Evolutionary conservation across 192 early-diverging fungal genomes (phyloP).

Genomic region (Neocallimastix lanati): DNA sequence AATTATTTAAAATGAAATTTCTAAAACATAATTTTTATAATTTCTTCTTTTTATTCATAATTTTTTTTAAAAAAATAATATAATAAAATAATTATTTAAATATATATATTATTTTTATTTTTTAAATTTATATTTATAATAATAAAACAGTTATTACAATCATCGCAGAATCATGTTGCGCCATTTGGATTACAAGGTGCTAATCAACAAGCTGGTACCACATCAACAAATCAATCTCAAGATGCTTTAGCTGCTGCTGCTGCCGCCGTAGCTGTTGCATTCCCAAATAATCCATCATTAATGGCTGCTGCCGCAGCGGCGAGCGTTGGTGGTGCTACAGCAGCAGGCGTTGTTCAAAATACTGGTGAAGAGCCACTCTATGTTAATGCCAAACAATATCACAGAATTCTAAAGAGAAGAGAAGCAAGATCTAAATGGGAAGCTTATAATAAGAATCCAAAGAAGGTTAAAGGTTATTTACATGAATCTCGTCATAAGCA

Average conservation of each 20-base stretch:
- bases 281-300: not conserved
- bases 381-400: slow-evolving; percentile 98
- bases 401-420: slow-evolving; percentile 85
- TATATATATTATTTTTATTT: too few relatives aligned
- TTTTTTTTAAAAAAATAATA: too few relatives aligned
- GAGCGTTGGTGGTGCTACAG: not conserved
- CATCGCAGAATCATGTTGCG: not conserved
- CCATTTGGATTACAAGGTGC: not conserved
- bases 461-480: slow-evolving; percentile 77
- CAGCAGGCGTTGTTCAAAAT: slow-evolving; percentile 2
- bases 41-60: too few relatives aligned
- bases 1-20: too few relatives aligned
- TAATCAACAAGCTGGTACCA: not conserved
- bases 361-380: slow-evolving; percentile 68
- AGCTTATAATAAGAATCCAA: slow-evolving; percentile 52
- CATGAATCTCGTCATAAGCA: slow-evolving; percentile 95
- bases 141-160: not conserved
- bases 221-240: not conserved
- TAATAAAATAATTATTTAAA: too few relatives aligned
- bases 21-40: too few relatives aligned
- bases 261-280: slow-evolving; percentile 3
- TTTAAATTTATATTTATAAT: too few relatives aligned
- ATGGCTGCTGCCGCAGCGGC: slow-evolving; percentile 1
- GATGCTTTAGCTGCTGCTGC: slow-evolving; percentile 1
- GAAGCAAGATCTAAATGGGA: slow-evolving; percentile 71